Base-by-base conservation (phyloP, 805 yeast species). In the Sugiyamaella qingdaonensis region DNA sequence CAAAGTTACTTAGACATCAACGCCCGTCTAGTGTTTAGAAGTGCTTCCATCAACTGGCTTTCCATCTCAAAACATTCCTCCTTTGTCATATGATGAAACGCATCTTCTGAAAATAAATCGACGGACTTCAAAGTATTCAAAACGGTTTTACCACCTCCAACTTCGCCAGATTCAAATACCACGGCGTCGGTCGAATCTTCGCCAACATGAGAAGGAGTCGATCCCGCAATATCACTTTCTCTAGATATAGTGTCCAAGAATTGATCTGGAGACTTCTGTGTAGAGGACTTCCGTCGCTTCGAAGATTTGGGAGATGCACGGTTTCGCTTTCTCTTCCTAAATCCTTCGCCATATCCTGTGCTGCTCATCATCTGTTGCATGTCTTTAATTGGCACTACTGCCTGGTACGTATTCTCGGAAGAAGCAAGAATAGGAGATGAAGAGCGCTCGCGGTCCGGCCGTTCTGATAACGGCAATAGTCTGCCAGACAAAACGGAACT, bases 61-160 rank as follows among this genome's bases (percentile, higher is more conserved):
- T 53, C 55, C 24, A 51, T 29, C 19, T 53, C 53, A 27, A 48
- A 53, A 32, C 48, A 42, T 16, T 46, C 55, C 33, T 48, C 43
- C 31, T 34, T 34, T 9, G 46, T 9, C 10, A 52, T 13, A 2
- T 36, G 48, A 9, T 35, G 43, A 41, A 47, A 52, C 21, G 48
- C 48, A 13, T 52, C 54, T 24, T 21, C 43, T n/a, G 42, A 21
- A 37, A 21, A 31, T 24, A 50, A 31, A 27, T 50, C 36, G 13
- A 29, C n/a, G 4, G 31, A n/a, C 31, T 44, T 50, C 35, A 50
- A 32, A 33, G 31, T 24, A 10, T 42, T 44, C 29, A 18, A 34
- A 35, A 50, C 35, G n/a, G 35, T 21, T 27, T 39, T 43, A 10
- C 49, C 53, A 24, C 29, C 29, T 7, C 29, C 29, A 24, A 7